phyloP scores from a whole-genome alignment of 2,329 filamentous ascomycete species.

The Didymella arachidicola region DNA sequence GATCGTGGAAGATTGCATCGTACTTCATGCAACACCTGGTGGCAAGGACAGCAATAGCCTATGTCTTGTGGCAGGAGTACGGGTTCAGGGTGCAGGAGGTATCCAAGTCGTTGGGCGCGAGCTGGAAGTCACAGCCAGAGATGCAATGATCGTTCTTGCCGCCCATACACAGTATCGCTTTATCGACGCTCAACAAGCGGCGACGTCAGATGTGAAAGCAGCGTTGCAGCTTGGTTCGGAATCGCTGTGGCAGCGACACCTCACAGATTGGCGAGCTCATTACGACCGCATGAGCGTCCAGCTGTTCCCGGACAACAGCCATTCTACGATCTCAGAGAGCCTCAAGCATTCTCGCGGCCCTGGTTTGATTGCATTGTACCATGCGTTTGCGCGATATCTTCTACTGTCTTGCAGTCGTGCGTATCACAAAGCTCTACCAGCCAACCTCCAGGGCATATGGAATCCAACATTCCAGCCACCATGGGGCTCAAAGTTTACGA shows the following conservation, averaged over 20 bases:
- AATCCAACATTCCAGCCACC: conserved; percentile 52
- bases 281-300: conserved; percentile 23
- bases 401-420: conserved; percentile 45
- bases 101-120: conserved; percentile 26
- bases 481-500: conserved; percentile 61
- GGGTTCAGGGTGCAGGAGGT: conserved; percentile 6
- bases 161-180: conserved; percentile 54
- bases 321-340: conserved; percentile 6
- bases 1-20: conserved; percentile 25
- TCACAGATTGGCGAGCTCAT: conserved; percentile 39
- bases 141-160: conserved; percentile 50
- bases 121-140: conserved; percentile 49
- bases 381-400: conserved; percentile 53
- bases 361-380: conserved; percentile 43
- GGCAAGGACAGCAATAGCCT: conserved; percentile 22
- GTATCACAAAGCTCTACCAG: conserved; percentile 48
- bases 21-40: conserved; percentile 24
- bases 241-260: conserved; percentile 40
- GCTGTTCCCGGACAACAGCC: conserved; percentile 4
- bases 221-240: conserved; percentile 31
- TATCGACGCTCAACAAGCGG: conserved; percentile 34
- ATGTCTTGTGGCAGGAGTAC: conserved; percentile 16
- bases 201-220: conserved; percentile 32
- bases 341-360: conserved; percentile 19
- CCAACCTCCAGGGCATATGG: conserved; percentile 58